Evolutionary conservation across 2,329 filamentous ascomycete species (phyloP), one percentile per base, ranked within the genome.

Genomic region (Talaromyces amestolkiae): DNA sequence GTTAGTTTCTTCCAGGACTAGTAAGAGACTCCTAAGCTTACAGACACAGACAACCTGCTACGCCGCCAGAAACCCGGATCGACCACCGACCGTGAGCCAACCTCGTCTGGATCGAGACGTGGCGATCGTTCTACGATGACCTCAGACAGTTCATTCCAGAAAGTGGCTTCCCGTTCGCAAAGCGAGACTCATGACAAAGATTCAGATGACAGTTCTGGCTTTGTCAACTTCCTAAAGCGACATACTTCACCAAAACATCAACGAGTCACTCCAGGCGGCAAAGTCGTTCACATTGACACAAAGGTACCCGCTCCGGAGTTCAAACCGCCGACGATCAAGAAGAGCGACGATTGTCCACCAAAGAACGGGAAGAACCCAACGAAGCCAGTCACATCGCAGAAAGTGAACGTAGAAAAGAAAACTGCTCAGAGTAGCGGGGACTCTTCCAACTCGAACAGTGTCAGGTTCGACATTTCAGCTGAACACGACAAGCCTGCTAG

Each of bases 191-290:
- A 73, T 35, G 72, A 73, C 27, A 69, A 68, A 43, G 68, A 70
- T 11, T 72, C 75, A 15, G 75, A 80, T 58, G 72, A 70, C 39
- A 75, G 82, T 58, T 72, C 74, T 56, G 81, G 81, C 0, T 83
- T 83, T 70, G 77, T 74, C 37, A 74, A 74, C 43, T 83, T 83
- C 65, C 72, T 83, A 9, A 79, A 79, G 69, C 75, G 80, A 61
- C 80, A 83, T 66, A 75, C 79, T 8, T 82, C 81, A 41, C 80
- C 81, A n/a, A 80, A 76, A 39, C 78, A 82, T 65, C 78, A 83
- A 61, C 78, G 81, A 61, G 81, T 83, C 58, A 83, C 81, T 45
- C 80, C 81, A 65, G 80, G 80, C 24, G 81, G 81, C 9, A 77
- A 76, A 47, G 82, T 83, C 33, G 80, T 83, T 41, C 80, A 81